Evolutionary conservation across 2,329 filamentous ascomycete genomes (phyloP), one percentile per base, ranked within the genome.

Genomic region (Teratosphaeria viscida): DNA sequence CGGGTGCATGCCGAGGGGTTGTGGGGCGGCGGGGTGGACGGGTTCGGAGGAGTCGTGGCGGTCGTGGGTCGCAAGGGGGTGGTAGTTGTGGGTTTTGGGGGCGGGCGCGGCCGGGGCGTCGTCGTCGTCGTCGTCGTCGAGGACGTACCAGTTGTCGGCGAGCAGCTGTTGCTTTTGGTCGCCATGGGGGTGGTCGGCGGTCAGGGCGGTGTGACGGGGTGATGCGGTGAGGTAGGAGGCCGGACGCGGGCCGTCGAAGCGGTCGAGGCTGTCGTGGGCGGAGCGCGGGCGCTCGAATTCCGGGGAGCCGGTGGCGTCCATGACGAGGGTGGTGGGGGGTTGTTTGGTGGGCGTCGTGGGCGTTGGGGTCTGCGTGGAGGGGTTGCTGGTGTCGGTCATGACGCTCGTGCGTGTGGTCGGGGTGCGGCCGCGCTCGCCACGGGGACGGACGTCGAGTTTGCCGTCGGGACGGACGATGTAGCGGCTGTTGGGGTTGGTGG

Each of bases 1-100:
- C 4, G 78, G 78, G 63, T 79, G 77, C 76, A 79, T 79, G 54
- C 74, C 72, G 6, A 80, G 70, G 1, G 77, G 77, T 60, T 75
- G 71, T 14, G 59, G 57, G 2, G 19, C 34, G 14, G 52, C n/a
- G 32, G 53, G 23, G 23, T 23, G 23, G 23, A 23, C 29, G 11
- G 62, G 65, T 52, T 66, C 62, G 54, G 66, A 68, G 2, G 65
- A 67, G 55, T 67, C 67, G 47, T 65, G 61, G 23, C 64, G 65
- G 19, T 67, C 61, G 37, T 63, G 57, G 26, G 67, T 57, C n/a
- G 63, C 57, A 29, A 64, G 23, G 23, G 23, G 23, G 23, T 23
- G 23, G 23, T 23, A 23, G 23, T 23, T 23, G 23, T 23, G 23
- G 23, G 23, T 23, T 23, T 23, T 23, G 23, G 23, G 23, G 23